Evolutionary conservation across 805 yeast genomes (phyloP).

Genomic region (Maudiozyma serrabonitensis): DNA sequence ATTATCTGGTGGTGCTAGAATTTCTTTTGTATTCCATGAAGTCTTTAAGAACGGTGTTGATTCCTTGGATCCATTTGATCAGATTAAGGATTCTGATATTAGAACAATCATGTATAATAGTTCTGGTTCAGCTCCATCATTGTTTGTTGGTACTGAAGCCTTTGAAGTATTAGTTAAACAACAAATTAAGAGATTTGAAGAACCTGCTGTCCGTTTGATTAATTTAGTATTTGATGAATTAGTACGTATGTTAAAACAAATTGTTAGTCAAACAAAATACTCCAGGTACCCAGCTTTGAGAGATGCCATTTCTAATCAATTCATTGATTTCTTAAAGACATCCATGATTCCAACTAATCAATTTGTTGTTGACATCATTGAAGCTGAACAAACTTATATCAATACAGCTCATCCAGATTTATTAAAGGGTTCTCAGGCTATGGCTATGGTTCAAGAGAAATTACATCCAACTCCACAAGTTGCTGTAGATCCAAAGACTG

Average conservation of each 20-base stretch:
- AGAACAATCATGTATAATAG: slow-evolving; percentile 96
- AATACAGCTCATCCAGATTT: slow-evolving; percentile 97
- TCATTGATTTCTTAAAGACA: slow-evolving; percentile 70
- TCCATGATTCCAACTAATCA: slow-evolving; percentile 76
- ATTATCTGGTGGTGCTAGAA: slow-evolving; percentile 96
- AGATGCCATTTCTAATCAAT: slow-evolving; percentile 72
- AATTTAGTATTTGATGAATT: slow-evolving; percentile 88
- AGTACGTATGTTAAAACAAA: slow-evolving; percentile 80
- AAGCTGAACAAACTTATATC: slow-evolving; percentile 84
- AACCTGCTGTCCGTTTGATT: slow-evolving; percentile 83
- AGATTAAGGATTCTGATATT: slow-evolving; percentile 89
- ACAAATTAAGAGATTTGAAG: slow-evolving; percentile 89
- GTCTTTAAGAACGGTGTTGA: slow-evolving; percentile 85
- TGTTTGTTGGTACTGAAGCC: slow-evolving; percentile 95
- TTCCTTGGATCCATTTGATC: slow-evolving; percentile 92
- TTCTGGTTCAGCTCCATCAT: slow-evolving; percentile 90
- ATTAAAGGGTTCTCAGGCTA: slow-evolving; percentile 88
- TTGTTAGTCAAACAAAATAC: slow-evolving; percentile 70
- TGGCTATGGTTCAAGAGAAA: slow-evolving; percentile 83
- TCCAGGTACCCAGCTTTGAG: slow-evolving; percentile 85
- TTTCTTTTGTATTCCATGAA: slow-evolving; percentile 93
- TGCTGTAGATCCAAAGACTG: slow-evolving; percentile 81
- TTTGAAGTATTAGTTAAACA: slow-evolving; percentile 93
- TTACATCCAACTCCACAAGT: slow-evolving; percentile 60
- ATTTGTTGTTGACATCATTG: slow-evolving; percentile 75